Percentiles rank a stretch among this genome's conserved stretches.
Evolutionary conservation across 202 grass and related monocot species (phyloP).

Genomic region (Tripidium arundinaceum): DNA sequence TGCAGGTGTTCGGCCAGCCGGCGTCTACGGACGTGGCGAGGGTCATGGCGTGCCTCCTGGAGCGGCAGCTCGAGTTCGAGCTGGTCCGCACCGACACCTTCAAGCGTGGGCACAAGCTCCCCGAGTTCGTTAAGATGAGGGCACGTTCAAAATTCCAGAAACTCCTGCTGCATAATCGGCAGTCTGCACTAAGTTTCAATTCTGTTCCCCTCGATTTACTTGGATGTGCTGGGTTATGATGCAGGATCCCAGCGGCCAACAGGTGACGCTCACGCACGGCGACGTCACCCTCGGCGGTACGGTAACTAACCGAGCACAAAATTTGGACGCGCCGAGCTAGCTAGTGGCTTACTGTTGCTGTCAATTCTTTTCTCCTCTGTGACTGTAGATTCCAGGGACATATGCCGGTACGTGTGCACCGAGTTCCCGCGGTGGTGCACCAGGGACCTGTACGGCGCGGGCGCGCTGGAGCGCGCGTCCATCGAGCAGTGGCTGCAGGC

Average conservation of each 20-base stretch:
- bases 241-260: slow-evolving; percentile 44
- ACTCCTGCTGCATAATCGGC: too few species aligned
- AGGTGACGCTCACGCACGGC: slow-evolving; percentile 50
- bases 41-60: slow-evolving; percentile 64
- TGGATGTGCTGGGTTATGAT: neutral
- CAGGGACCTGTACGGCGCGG: slow-evolving; percentile 37
- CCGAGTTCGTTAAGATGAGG: slow-evolving; percentile 39
- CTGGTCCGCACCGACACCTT: slow-evolving; percentile 57
- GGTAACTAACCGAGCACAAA: neutral
- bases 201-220: neutral
- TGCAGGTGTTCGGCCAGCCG: slow-evolving; percentile 71
- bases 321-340: neutral
- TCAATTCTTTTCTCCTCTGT: neutral
- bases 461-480: slow-evolving; percentile 51
- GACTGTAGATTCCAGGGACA: slow-evolving; percentile 50
- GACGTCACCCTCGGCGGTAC: slow-evolving; percentile 31
- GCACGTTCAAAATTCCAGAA: slow-evolving; percentile 3
- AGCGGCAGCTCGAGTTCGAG: slow-evolving; percentile 59
- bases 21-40: slow-evolving; percentile 55
- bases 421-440: slow-evolving; percentile 43
- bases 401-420: slow-evolving; percentile 50
- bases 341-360: too few species aligned
- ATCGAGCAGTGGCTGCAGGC: slow-evolving; percentile 60
- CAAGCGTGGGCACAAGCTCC: slow-evolving; percentile 23
- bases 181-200: neutral